Evolutionary conservation across 192 early-diverging fungal species (phyloP).

Genomic region (Entomortierella beljakovae): DNA sequence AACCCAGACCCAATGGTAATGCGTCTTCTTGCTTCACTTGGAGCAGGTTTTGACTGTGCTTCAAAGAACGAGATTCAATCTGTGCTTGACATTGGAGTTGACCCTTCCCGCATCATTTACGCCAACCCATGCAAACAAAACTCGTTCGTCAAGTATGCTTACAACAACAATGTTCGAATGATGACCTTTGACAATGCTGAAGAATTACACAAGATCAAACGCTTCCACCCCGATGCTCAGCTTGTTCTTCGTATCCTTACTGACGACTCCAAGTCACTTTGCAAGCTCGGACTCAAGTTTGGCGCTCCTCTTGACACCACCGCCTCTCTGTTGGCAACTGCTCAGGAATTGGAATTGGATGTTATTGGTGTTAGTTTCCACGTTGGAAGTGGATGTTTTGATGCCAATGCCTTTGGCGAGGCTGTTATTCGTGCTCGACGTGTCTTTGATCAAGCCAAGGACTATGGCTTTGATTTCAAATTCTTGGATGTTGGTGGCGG

Average conservation of each 20-base stretch:
- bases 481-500: conserved; percentile 94
- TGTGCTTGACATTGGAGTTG: conserved; percentile 78
- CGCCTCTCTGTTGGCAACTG: conserved; percentile 74
- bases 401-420: conserved; percentile 89
- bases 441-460: conserved; percentile 90
- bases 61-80: conserved; percentile 92
- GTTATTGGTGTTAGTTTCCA: conserved; percentile 96
- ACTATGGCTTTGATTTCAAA: conserved; percentile 78
- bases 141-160: conserved; percentile 92
- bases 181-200: conserved; percentile 99
- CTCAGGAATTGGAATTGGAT: conserved; percentile 82
- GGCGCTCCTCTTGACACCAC: conserved; percentile 85
- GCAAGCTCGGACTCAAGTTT: conserved; percentile 97
- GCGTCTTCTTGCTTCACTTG: conserved; percentile 82
- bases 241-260: conserved; percentile 94
- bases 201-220: conserved; percentile 94
- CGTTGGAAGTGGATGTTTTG: conserved; percentile 95
- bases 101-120: conserved; percentile 88
- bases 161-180: conserved; percentile 78
- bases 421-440: conserved; percentile 86
- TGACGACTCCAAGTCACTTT: conserved; percentile 93
- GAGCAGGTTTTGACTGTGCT: conserved; percentile 98
- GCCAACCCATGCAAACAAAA: conserved; percentile 99
- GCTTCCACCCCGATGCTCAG: conserved; percentile 82
- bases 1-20: conserved; percentile 92